Evolutionary conservation across 768 basidiomycete genomes (phyloP).

Genomic region (Naganishia kalamii): DNA sequence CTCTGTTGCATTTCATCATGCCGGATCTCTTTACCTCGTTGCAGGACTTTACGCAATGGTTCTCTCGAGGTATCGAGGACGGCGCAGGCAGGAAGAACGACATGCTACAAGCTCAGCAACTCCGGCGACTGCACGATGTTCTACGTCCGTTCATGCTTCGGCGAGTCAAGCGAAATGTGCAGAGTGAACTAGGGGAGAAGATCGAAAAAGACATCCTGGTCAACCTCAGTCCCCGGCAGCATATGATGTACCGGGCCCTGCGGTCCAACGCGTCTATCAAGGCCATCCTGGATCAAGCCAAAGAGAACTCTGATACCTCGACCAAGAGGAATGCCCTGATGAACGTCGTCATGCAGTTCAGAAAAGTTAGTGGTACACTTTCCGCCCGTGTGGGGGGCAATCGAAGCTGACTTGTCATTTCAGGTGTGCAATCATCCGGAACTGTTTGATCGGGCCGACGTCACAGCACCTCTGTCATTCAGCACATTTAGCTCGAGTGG

Average conservation of each 20-base stretch:
- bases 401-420: not conserved
- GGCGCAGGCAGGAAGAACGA: constrained; percentile 76
- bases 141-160: constrained; percentile 98
- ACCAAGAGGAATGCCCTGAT: constrained; percentile 89
- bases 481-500: constrained; percentile 72
- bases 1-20: constrained; percentile 98
- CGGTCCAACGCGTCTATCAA: constrained; percentile 89
- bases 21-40: constrained; percentile 97
- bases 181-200: constrained; percentile 99
- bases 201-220: constrained; percentile 95
- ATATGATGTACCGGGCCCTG: constrained; percentile 78
- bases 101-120: constrained; percentile 87
- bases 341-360: constrained; percentile 99
- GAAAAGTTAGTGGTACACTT: constrained; percentile 62
- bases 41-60: constrained; percentile 99
- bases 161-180: constrained; percentile 95
- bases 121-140: constrained; percentile 94
- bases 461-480: constrained; percentile 87
- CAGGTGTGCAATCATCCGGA: constrained; percentile 98
- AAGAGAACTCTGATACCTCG: constrained; percentile 72
- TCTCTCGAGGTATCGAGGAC: constrained; percentile 97
- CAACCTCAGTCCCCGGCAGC: constrained; percentile 86
- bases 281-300: constrained; percentile 87
- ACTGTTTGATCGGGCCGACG: constrained; percentile 93
- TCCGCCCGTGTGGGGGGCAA: too few species aligned